Evolutionary conservation across 257 asterid genomes (phyloP), one percentile per base, ranked within the genome.

Genomic region (Petunia secreta): DNA sequence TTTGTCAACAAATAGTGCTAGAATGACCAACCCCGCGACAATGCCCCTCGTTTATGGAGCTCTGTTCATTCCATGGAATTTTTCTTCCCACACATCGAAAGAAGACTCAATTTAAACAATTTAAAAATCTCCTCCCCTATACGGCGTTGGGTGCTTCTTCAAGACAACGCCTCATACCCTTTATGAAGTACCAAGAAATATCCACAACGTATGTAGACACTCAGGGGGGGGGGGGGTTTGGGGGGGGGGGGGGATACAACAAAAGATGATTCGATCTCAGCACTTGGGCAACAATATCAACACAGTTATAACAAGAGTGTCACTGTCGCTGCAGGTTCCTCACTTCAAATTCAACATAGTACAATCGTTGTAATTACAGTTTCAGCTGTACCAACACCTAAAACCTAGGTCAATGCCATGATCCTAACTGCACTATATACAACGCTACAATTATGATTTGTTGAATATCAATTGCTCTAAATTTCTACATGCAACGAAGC

Each of bases 381-480:
- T 73, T 34, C 76, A 73, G 78, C 78, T 50, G 46, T 73, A 36
- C 46, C 78, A 36, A 50, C 48, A 73, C 46, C 46, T 73, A 52
- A 25, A 73, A 73, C 46, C 78, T 73, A 73, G 36, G 63, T 73
- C 62, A 73, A 44, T 50, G 41, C 36, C 78, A 73, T 73, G 34
- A 34, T 50, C 43, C 78, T 73, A 50, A 5, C 78, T 36, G 63
- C 78, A 73, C 57, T 73, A 73, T 73, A 62, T 73, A 73, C 78
- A 73, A 50, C 34, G 44, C 4, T 50, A 52, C 2, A 73, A 50
- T 34, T 73, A 6, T 13, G 46, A 50, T 36, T 73, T 71, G 77
- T 48, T 73, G 14, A 73, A 36, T 50, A 73, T 50, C 34, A 52
- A 1, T 54, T 50, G 78, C 52, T 52, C 78, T 73, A 71, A 43